A percentile compares a stretch with the other conserved stretches of the same genome.
Conservation (phyloP, 164 flowering plant species). For the Vitis rotundifolia region DNA sequence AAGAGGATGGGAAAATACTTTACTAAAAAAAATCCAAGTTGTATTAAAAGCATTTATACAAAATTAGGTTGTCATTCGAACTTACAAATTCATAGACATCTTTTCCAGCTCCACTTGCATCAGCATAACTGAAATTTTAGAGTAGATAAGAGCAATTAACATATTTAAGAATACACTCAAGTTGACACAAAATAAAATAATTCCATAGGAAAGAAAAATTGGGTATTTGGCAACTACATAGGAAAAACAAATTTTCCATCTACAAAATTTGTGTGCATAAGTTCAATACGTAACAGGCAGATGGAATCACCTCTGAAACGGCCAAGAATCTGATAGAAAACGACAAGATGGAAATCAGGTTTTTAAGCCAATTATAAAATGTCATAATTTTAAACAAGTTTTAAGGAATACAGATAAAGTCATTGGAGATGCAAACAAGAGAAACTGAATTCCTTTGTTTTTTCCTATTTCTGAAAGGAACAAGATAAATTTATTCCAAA, state of each 20-base stretch:
- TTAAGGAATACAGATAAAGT: neutral
- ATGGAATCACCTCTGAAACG: neutral
- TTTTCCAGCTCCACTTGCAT: constrained; percentile 41
- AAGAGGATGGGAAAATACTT: neutral
- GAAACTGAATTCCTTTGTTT: neutral
- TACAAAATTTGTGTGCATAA: neutral
- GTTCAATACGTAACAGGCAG: neutral
- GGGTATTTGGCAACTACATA: neutral
- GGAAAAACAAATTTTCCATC: neutral
- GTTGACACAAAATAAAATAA: neutral
- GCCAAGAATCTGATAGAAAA: neutral
- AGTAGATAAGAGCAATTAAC: neutral
- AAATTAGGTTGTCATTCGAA: neutral
- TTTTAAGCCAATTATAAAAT: no score
- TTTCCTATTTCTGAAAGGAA: neutral
- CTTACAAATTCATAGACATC: constrained; percentile 48
- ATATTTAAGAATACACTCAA: neutral
- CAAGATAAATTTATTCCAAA: neutral
- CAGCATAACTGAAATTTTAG: constrained; percentile 31
- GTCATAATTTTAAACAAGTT: neutral
- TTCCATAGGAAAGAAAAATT: neutral
- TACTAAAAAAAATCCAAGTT: neutral
- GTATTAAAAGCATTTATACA: neutral
- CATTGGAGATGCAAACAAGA: neutral
- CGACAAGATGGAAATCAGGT: neutral